These are phyloP conservation scores for Maudiozyma saulgeensis DNA, from an alignment of 805 yeast species.

Conservation along the genomic window DNA sequence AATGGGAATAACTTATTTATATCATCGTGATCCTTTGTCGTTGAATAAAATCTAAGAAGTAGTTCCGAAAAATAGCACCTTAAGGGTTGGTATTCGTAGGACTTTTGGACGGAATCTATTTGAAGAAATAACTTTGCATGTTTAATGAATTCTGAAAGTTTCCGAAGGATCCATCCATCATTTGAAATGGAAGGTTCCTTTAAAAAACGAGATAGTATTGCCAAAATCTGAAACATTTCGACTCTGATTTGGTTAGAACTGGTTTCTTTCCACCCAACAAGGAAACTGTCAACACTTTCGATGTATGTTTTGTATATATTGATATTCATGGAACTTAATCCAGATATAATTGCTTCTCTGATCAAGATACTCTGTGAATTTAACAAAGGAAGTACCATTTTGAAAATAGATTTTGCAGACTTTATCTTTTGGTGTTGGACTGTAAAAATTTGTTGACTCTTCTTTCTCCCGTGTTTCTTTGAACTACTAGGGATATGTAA, in stretches of 20 bases:
- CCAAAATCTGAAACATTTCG: conserved; percentile 69
- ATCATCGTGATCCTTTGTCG: conserved; percentile 36
- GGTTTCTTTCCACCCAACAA: conserved; percentile 48
- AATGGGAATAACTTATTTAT: conserved; percentile 63
- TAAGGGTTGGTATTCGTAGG: conserved; percentile 63
- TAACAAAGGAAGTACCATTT: conserved; percentile 75
- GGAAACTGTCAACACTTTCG: conserved; percentile 58
- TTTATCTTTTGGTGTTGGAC: conserved; percentile 87
- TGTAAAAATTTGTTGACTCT: conserved; percentile 67
- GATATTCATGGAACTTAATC: conserved; percentile 80
- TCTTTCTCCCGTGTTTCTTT: conserved; percentile 61
- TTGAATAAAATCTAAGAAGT: conserved; percentile 61
- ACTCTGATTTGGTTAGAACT: conserved; percentile 41
- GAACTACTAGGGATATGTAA: conserved; percentile 47
- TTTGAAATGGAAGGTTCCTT: conserved; percentile 40
- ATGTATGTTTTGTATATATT: conserved; percentile 77
- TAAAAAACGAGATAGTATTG: conserved; percentile 57
- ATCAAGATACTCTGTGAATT: conserved; percentile 60
- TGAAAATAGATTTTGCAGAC: conserved; percentile 81
- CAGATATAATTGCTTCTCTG: conserved; percentile 80
- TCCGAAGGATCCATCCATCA: conserved; percentile 63
- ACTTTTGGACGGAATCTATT: conserved; percentile 46
- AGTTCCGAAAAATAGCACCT: conserved; percentile 79
- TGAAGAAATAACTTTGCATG: conserved; percentile 53
- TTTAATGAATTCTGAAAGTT: conserved; percentile 51